Evolutionary conservation across 2,329 filamentous ascomycete species (phyloP), one percentile per base, ranked within the genome.

Genomic region (Aspergillaceae sp.): DNA sequence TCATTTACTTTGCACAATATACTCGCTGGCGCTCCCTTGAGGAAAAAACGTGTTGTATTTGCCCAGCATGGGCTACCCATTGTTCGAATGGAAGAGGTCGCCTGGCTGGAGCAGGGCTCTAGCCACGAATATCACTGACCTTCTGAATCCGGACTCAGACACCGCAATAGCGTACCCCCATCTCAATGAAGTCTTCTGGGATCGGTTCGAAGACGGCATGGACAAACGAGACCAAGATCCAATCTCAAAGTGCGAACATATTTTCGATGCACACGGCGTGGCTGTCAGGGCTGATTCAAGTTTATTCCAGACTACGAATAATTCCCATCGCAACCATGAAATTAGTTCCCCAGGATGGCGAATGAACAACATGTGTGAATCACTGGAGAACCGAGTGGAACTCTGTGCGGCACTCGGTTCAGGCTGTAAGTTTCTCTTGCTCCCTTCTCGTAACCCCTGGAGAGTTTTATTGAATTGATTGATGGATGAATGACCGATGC

Each of bases 321-420:
- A 32, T 6, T 2, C 1, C 30, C 30, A 32, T 5, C 30, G 2
- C 19, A 19, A 1, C 19, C 19, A 19, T 19, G 19, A 19, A 19
- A 19, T 19, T 19, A 19, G 19, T 19, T 19, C 19, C 19, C 19
- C 19, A 19, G 19, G 19, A 19, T 19, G 19, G 19, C 19, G 19
- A 19, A 19, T 19, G 19, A 19, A 19, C 19, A 11, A 10, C 3
- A 36, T 10, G 19, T 36, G 4, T 3, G 34, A 36, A 36, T 36
- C 34, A 36, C n/a, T 4, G 10, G 10, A 36, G 19, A n/a, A 11
- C 4, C 40, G 40, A 6, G 36, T 55, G 43, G 42, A 55, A 7
- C 29, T 55, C 9, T 56, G 53, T 41, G 56, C 55, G 29, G 26
- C 45, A 3, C 40, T 56, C 10, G 55, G 56, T 2, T n/a, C 36